Base-by-base conservation (phyloP, 75 land plant species). In the Pseudotsuga menziesii region DNA sequence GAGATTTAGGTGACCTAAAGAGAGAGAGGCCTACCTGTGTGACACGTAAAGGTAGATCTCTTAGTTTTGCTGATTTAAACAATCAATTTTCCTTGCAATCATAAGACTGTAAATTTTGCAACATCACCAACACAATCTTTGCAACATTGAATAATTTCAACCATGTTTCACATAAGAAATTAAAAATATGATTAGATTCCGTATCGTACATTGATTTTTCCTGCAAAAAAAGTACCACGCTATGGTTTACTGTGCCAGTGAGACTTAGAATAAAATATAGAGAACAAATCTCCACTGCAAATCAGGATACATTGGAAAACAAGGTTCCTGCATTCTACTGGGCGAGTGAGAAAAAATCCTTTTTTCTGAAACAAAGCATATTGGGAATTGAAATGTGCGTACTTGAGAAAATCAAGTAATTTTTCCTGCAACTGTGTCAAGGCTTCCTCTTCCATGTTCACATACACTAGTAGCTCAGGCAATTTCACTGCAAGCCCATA, bases 381-480 rank as follows among this genome's bases (percentile, higher is more conserved):
- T 23, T 9, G 54, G 60, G 61, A 14, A 71, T 6, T 26, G 55
- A 44, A 52, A 15, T 57, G 63, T 39, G 44, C 78, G 67, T 89
- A 94, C 98, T 89, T 94, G 79, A 97, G 89, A 78, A 97, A 87
- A 58, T 94, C 99, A 35, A 80, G 73, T 56, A 97, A 75, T 77
- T 87, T 97, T 78, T 88, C 91, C 77, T 97, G 95, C 61, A 96
- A 48, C 48, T 79, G 86, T 12, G 71, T 70, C 72, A 87, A 56
- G 5, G 99, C 89, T 54, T 94, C 98, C 78, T 94, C 93, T 79
- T 97, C 99, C 83, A 97, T 85, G 82, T 92, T 94, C 26, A 89
- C 89, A 74, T 88, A 90, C 9, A 84, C 84, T 29, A 97, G 80
- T 58, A 97, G 73, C 74, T 94, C 95, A 4, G 99, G 98, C 79